Base-by-base conservation (phyloP, 2,329 filamentous ascomycete species). In the Ophioceras dolichostomum region DNA sequence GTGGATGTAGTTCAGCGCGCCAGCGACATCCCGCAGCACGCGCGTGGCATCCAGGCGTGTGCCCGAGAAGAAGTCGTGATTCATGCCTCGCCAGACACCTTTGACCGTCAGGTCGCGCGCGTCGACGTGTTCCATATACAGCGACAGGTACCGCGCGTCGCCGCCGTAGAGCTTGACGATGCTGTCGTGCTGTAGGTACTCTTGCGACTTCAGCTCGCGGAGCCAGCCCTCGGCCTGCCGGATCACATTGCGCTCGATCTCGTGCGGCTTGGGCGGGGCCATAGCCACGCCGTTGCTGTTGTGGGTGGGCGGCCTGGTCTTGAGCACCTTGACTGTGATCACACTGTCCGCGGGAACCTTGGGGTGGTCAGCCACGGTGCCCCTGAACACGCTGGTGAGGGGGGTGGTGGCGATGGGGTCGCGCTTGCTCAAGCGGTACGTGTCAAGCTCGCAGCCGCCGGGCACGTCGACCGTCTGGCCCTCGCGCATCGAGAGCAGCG, bases 101-200 rank as follows among this genome's bases (percentile, higher is more conserved):
- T 59, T 54, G 21, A 62, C 60, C 1, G 67, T 63, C 27, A 77
- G 57, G 44, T 76, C 72, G 32, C 62, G 64, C 10, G 68, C 71
- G 37, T 74, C 68, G 4, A 76, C 62, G 41, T 75, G 68, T 49
- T 76, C 72, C 72, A 77, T 76, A 47, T 75, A 76, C 9, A 76
- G 52, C 3, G 70, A 73, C 27, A 77, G 52, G 47, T 70, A 74
- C 24, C 73, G 67, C 6, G 73, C 73, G 45, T 76, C 73, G 27
- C 72, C 71, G 8, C 70, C 71, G 41, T 75, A 72, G 37, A 74
- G 60, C 17, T 64, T 64, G 39, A 75, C 71, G 41, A 76, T 76
- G 36, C 68, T 73, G 41, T 69, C 58, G 51, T 76, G 71, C 41
- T 67, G 56, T 34, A 76, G 54, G 42, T 67, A 62, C 44, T 70